Base-by-base conservation (phyloP, 73 alveolate species). In the Paramecium octaurelia region DNA sequence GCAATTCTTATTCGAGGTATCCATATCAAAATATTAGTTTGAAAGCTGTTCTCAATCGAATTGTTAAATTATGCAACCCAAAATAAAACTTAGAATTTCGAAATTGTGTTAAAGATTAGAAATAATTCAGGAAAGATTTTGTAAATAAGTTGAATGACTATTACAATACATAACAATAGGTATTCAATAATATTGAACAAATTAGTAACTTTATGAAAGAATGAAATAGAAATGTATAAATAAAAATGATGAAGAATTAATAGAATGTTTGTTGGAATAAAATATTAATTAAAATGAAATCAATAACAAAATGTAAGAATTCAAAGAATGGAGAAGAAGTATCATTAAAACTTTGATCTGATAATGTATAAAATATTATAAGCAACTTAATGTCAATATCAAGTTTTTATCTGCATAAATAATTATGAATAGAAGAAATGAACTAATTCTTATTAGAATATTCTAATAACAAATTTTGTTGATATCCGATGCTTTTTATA, bases 1-100 rank as follows among this genome's bases (percentile, higher is more conserved):
- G 29, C 46, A 80, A 42, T 80, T 80, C 57, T 46, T 80, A 80
- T 80, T 80, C 38, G 91, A 80, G 44, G 91, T 80, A 80, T 21
- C 9, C 31, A 54, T 2, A 9, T 18, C 6, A 10, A 38, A 14
- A 29, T 75, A 29, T 75, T 38, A 75, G 2, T 38, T 75, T 38
- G 88, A 75, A 75, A 75, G 58, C 88, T 23, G 60, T 75, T 75
- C 16, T 64, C 4, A 64, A 64, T 64, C 9, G 24, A 11, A 64
- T 64, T 24, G 84, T 64, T 27, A 64, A 64, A 64, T 64, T 64
- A 54, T 54, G 69, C 35, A 64, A 34, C 11, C 10, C 18, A 31
- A 64, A 64, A 64, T 12, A 64, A 34, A 34, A 64, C 14, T 64
- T 64, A 3, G 84, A 64, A 64, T 64, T 23, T 64, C 8, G 9